Base-by-base conservation (phyloP, 1,284 basidiomycete genomes). In the Tranzscheliella williamsii region DNA sequence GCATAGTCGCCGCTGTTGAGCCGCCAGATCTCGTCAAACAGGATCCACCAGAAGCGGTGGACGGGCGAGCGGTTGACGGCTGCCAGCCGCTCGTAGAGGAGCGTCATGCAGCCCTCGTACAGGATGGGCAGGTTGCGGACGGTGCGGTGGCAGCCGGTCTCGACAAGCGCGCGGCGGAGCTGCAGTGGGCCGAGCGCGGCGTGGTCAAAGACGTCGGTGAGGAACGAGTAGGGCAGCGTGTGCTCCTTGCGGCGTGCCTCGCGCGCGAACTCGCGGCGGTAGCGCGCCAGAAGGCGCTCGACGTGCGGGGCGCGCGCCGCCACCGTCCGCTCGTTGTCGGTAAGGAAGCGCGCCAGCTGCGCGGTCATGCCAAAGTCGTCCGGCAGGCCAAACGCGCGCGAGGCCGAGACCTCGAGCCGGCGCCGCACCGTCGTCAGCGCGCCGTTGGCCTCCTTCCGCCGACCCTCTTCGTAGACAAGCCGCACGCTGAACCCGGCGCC, bases 1-100 rank as follows among this genome's bases (percentile, higher is more conserved):
- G 27, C 24, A 42, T 65, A 64, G 46, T 68, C 57, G 18, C 29
- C 42, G 24, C 36, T 50, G 45, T 73, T 75, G 30, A 55, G 47
- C 7, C 68, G 42, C 61, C 46, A 66, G 38, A 70, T 18, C 75
- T 84, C 66, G 53, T 88, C 87, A 85, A 87, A 90, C 67, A 88
- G 84, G 7, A 89, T 81, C 73, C 87, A 90, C 88, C 89, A 91
- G 86, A 87, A 90, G 1, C 84, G 83, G n/a, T 84, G 79, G 1
- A 84, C 78, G 55, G 82, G 80, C 1, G 82, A 82, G 1, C 69
- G 71, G 2, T 83, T 80, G 31, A 87, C 84, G n/a, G 80, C 80
- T 7, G 78, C 65, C 50, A 86, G 79, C 20, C 88, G 82, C 42
- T 84, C 82, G 72, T 86, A 84, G 9, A 85, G 82, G n/a, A 81